phyloP scores from a whole-genome alignment of 148 eudicot genomes.

The Selenicereus undatus region DNA sequence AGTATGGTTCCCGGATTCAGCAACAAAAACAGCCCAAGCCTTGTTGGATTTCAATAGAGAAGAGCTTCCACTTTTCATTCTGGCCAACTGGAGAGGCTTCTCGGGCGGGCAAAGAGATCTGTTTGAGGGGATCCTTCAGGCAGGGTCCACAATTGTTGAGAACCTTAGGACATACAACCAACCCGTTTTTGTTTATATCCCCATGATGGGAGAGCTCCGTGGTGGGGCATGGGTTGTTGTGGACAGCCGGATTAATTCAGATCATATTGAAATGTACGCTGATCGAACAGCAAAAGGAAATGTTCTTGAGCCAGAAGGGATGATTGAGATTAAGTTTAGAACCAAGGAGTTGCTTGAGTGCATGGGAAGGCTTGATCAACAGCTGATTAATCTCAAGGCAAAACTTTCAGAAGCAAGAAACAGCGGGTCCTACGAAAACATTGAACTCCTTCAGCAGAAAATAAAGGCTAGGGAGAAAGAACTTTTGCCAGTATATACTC shows the following conservation, averaged over 20 bases:
- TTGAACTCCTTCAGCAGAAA: conserved; percentile 48
- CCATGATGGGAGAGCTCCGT: conserved; percentile 94
- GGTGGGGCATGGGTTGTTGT: conserved; percentile 99
- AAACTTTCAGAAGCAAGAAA: conserved; percentile 55
- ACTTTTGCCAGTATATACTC: conserved; percentile 87
- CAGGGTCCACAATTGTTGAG: conserved; percentile 95
- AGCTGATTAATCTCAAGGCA: conserved; percentile 54
- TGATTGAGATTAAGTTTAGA: conserved; percentile 92
- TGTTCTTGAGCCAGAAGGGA: conserved; percentile 96
- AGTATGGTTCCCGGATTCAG: conserved; percentile 99
- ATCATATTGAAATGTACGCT: conserved; percentile 94
- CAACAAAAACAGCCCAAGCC: conserved; percentile 95
- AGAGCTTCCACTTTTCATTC: conserved; percentile 91
- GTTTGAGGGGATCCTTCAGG: conserved; percentile 97
- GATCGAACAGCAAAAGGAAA: conserved; percentile 92
- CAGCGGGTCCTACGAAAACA: conserved; percentile 27
- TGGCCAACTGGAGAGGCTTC: conserved; percentile 99
- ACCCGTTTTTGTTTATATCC: conserved; percentile 89
- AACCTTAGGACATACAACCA: conserved; percentile 88
- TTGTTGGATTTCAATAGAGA: conserved; percentile 92
- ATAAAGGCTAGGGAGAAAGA: conserved; percentile 83
- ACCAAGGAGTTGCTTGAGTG: conserved; percentile 67
- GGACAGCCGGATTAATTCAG: conserved; percentile 87
- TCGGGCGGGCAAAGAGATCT: conserved; percentile 98
- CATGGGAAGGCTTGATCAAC: conserved; percentile 86